Percentiles rank a stretch among this genome's conserved stretches.
phyloP scores from a whole-genome alignment of 371 early-diverging fungal genomes.

The Circinella umbellata region DNA sequence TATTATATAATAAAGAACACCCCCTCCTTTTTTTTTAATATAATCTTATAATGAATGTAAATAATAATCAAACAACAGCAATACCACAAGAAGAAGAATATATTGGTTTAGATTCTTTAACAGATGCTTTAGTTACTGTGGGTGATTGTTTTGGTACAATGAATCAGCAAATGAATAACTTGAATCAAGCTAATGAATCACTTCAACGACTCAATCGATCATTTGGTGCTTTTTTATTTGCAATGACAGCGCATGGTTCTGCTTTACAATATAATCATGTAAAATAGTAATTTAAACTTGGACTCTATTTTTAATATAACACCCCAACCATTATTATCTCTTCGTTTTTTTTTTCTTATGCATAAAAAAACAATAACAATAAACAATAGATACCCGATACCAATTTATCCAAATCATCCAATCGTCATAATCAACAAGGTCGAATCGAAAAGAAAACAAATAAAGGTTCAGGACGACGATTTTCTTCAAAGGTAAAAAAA shows the following conservation, averaged over 20 bases:
- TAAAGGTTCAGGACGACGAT: not conserved
- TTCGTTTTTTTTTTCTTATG: no score
- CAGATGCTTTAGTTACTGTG: constrained; percentile 20
- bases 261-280: constrained; percentile 34
- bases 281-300: not conserved
- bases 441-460: not conserved
- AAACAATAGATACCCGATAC: not conserved
- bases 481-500: constrained; percentile 7
- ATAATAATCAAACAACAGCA: not conserved
- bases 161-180: constrained; percentile 29
- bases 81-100: constrained; percentile 1
- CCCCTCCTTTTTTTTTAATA: no score
- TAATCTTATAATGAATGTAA: no score
- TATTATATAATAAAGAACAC: not conserved
- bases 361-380: not conserved
- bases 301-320: not conserved
- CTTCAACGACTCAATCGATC: constrained; percentile 37
- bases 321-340: not conserved
- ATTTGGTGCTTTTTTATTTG: constrained; percentile 45
- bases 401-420: constrained; percentile 2
- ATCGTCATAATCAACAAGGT: not conserved
- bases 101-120: constrained; percentile 23
- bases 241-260: constrained; percentile 33
- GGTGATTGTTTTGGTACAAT: constrained; percentile 21
- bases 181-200: constrained; percentile 37